Evolutionary conservation across 176 grass and related monocot species (phyloP).

Genomic region (Saccharum spontaneum): DNA sequence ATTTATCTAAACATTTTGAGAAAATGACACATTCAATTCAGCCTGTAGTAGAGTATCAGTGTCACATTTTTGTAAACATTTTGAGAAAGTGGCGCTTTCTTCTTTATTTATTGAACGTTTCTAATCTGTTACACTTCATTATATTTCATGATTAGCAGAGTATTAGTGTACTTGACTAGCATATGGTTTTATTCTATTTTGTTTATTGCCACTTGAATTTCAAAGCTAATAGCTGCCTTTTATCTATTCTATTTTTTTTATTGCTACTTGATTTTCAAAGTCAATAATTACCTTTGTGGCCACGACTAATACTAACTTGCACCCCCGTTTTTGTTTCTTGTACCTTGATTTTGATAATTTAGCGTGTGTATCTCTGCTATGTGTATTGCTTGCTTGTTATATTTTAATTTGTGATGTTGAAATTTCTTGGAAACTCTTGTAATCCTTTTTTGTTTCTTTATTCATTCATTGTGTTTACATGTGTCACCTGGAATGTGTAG

Average conservation of each 20-base stretch:
- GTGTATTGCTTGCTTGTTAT: neutral
- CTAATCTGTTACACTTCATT: neutral
- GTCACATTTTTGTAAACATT: neutral
- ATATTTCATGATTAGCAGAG: neutral
- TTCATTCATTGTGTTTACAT: conserved; percentile 13
- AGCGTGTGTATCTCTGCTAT: neutral
- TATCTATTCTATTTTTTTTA: neutral
- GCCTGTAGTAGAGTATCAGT: neutral
- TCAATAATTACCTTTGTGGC: neutral
- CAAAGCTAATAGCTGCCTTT: too few species aligned
- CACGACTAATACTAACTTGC: neutral
- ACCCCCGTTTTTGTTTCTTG: neutral
- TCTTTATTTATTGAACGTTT: neutral
- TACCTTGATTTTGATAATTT: conserved; percentile 3
- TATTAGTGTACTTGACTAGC: neutral
- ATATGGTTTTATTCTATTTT: neutral
- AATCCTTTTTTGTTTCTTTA: neutral
- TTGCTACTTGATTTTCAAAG: neutral
- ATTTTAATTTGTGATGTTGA: neutral
- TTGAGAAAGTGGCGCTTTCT: neutral
- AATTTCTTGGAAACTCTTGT: neutral
- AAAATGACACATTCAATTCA: neutral
- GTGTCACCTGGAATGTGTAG: conserved; percentile 47
- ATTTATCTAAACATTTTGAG: neutral
- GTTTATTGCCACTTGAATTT: too few species aligned